Percentiles rank a stretch among this genome's conserved stretches.
phyloP scores from a whole-genome alignment of 2,329 filamentous ascomycete species.

The Fusarium sp. region DNA sequence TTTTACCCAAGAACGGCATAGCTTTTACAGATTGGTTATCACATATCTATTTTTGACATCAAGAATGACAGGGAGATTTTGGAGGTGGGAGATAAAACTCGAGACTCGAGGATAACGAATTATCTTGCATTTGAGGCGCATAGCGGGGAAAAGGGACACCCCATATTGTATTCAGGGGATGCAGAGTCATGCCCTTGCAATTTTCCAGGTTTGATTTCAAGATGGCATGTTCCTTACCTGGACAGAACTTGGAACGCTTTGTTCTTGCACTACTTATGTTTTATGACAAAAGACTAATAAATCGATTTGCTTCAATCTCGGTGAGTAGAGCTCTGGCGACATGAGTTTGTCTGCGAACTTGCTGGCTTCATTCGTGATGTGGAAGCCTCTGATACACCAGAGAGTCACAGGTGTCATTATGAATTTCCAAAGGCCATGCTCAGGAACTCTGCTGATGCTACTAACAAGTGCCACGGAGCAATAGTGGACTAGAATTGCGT shows the following conservation, averaged over 20 bases:
- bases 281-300: conserved; percentile 38
- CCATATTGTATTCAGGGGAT: conserved; percentile 20
- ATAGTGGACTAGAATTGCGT: not conserved
- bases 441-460: not conserved
- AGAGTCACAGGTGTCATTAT: not conserved
- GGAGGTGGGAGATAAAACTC: conserved; percentile 5
- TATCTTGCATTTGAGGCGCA: conserved; percentile 46
- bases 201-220: conserved; percentile 22
- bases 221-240: conserved; percentile 26
- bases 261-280: conserved; percentile 34
- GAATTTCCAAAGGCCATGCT: not conserved
- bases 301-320: conserved; percentile 9
- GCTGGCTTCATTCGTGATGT: not conserved
- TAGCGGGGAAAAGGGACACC: conserved; percentile 39
- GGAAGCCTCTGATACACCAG: not conserved
- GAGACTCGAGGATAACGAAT: conserved; percentile 2
- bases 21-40: conserved; percentile 22
- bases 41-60: conserved; percentile 5
- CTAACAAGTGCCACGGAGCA: not conserved
- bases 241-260: conserved; percentile 18
- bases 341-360: not conserved
- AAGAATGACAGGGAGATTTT: conserved; percentile 17
- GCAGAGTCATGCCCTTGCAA: conserved; percentile 21
- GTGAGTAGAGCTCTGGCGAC: not conserved
- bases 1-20: not conserved